Evolutionary conservation across 169 alveolate species (phyloP).

Genomic region (Eimeria sp.): DNA sequence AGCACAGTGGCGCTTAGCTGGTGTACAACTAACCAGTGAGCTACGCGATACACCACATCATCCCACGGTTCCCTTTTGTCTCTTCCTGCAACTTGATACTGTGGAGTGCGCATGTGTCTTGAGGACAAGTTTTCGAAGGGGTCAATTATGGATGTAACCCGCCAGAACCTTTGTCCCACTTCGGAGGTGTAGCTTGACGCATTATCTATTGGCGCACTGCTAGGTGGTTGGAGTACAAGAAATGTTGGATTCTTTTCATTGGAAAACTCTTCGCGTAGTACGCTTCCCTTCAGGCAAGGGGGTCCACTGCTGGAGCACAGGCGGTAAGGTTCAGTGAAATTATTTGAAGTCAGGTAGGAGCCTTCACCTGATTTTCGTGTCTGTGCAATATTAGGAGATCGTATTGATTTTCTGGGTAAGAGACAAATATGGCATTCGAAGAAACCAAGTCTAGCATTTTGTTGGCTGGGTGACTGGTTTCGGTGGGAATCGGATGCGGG

Average conservation of each 20-base stretch:
- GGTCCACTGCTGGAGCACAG: constrained; percentile 6
- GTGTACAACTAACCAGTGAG: constrained; percentile 37
- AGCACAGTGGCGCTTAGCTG: constrained; percentile 56
- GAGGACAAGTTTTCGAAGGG: neutral
- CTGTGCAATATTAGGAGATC: neutral
- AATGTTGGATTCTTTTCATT: neutral
- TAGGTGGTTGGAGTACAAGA: constrained; percentile 43
- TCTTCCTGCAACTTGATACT: no score
- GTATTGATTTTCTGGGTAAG: neutral
- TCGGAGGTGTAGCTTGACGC: neutral
- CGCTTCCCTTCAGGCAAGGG: neutral
- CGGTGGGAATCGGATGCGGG: neutral
- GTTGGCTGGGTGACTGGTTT: neutral
- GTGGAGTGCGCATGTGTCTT: neutral
- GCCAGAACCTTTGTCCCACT: constrained; percentile 7
- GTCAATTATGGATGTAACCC: constrained; percentile 53
- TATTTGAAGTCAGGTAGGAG: neutral
- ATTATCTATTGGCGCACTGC: neutral
- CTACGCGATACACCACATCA: constrained; percentile 20
- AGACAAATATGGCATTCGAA: constrained; percentile 61
- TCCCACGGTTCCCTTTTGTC: constrained; percentile 27
- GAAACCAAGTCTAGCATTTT: constrained; percentile 22
- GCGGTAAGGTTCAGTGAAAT: neutral
- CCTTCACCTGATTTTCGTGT: neutral
- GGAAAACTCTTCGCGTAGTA: neutral